Base-by-base conservation (phyloP, 129 eudicot genomes). In the Solidago caesia region DNA sequence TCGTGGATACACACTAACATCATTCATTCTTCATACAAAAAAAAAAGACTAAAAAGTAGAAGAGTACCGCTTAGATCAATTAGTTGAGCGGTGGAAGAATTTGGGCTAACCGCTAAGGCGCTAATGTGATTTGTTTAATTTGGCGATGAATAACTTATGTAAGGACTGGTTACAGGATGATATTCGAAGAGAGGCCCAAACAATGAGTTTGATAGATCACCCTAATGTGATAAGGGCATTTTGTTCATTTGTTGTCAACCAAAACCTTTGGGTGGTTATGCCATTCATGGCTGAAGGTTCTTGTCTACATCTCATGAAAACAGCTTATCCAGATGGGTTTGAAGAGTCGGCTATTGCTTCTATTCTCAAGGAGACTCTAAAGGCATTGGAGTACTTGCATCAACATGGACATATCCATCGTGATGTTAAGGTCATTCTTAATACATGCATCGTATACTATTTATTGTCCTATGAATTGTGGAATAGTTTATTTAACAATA, bases 241-340 rank as follows among this genome's bases (percentile, higher is more conserved):
- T 86, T 95, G 99, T 77, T 95, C 99, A 60, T 95, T 95, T 79
- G 97, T 78, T 73, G 99, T 91, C 48, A 91, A 91, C 58, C 89
- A 82, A 66, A 74, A 87, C 75, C 99, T 95, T 68, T 95, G 99
- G 99, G 99, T 95, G 81, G 91, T 95, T 70, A 91, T 95, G 97
- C 97, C 97, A 12, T 95, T 85, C 83, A 91, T 95, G 99, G 99
- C 96, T 46, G 94, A 95, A 85, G 99, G 99, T 74, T 95, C 99
- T 48, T 91, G 97, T 85, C 87, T 95, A 59, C 99, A 95, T 75
- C 93, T 95, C 79, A 95, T 95, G 96, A 91, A 95, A 84, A 87
- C 82, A 72, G 92, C 99, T 59, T 91, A 89, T 73, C 95, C 94
- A 41, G 97, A 95, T 65, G 99, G 99, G 43, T 87, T 95, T 79